Evolutionary conservation across 139 green algal species (phyloP).

Genomic region (Asterochloris erici): DNA sequence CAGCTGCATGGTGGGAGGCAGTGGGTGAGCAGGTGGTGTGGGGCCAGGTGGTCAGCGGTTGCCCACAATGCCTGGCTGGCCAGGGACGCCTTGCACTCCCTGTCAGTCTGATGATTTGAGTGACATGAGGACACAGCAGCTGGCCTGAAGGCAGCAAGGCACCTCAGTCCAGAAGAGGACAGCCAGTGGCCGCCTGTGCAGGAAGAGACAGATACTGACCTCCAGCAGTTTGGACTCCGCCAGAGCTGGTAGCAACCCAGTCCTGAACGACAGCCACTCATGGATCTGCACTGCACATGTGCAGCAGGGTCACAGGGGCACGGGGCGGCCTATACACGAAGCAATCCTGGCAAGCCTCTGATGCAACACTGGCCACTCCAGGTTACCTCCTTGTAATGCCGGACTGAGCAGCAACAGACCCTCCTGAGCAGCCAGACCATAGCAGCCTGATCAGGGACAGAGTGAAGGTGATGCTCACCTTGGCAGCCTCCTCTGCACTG

Average conservation of each 20-base stretch:
- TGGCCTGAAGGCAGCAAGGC: background rate
- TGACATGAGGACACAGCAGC: background rate
- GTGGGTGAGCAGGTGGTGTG: background rate
- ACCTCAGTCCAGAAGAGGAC: background rate
- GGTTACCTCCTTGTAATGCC: background rate
- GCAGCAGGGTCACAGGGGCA: background rate
- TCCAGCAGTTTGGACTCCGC: conserved; percentile 26
- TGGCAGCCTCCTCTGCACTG: no score
- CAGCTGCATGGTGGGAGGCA: background rate
- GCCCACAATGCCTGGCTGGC: background rate
- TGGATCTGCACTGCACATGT: conserved; percentile 11
- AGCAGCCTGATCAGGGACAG: background rate
- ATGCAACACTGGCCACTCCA: no score
- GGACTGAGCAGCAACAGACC: background rate
- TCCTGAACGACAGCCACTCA: conserved; percentile 38
- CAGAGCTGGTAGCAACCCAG: conserved; percentile 25
- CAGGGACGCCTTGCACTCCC: background rate
- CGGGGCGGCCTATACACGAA: background rate
- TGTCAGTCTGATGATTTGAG: background rate
- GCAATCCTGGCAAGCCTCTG: background rate
- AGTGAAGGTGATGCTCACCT: background rate
- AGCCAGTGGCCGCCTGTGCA: background rate
- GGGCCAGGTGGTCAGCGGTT: background rate
- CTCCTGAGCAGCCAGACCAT: background rate
- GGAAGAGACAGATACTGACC: background rate